Evolutionary conservation across 1,284 basidiomycete genomes (phyloP).

Genomic region (Volvariella volvacea): DNA sequence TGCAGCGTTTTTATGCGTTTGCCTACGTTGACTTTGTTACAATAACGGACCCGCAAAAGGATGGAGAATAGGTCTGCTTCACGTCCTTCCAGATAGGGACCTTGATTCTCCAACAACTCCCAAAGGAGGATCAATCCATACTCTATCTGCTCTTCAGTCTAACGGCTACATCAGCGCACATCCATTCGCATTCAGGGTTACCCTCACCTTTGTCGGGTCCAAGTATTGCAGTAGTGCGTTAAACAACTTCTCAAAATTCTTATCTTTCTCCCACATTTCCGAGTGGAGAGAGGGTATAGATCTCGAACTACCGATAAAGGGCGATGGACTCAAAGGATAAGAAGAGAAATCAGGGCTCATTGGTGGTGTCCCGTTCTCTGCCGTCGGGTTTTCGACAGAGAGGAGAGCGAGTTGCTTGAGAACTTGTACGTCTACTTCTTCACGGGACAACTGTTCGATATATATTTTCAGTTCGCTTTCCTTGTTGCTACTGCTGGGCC

Average conservation of each 20-base stretch:
- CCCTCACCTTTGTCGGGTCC: slow-evolving; percentile 46
- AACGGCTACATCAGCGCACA: slow-evolving; percentile 11
- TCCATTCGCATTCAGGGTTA: slow-evolving; percentile 8
- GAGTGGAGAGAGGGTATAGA: slow-evolving; percentile 37
- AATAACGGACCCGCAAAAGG: slow-evolving; percentile 59
- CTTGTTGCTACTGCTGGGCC: slow-evolving; percentile 11
- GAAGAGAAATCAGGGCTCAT: slow-evolving; percentile 31
- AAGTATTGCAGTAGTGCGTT: slow-evolving; percentile 54
- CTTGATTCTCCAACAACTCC: slow-evolving; percentile 70
- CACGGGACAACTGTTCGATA: slow-evolving; percentile 46
- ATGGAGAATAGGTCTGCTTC: slow-evolving; percentile 65
- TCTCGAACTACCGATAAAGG: slow-evolving; percentile 30
- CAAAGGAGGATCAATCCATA: slow-evolving; percentile 70
- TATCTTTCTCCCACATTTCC: slow-evolving; percentile 62
- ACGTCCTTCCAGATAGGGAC: slow-evolving; percentile 60
- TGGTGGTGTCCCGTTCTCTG: slow-evolving; percentile 41
- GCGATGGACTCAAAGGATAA: slow-evolving; percentile 42
- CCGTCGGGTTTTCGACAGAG: slow-evolving; percentile 51
- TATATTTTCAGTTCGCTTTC: slow-evolving; percentile 41
- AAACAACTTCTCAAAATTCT: slow-evolving; percentile 60
- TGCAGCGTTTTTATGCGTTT: slow-evolving; percentile 1
- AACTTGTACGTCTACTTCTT: slow-evolving; percentile 38
- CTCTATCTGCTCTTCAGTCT: slow-evolving; percentile 60
- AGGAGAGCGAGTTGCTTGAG: slow-evolving; percentile 59
- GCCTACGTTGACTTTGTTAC: slow-evolving; percentile 59